Conservation (phyloP, 169 alveolate genomes). For the Babesia bovis region DNA sequence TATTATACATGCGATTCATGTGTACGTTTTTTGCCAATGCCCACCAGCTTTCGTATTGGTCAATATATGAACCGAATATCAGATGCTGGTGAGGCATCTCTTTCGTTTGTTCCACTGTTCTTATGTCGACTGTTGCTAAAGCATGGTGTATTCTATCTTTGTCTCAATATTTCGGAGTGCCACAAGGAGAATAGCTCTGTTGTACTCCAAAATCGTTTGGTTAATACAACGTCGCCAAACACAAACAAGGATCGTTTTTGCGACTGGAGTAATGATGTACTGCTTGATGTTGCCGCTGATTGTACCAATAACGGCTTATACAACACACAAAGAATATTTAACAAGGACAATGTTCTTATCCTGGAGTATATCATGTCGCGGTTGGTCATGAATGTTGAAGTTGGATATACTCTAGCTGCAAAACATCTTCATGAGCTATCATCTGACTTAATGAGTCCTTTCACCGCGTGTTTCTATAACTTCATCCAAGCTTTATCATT, state of each 20-base stretch:
- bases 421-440: constrained; percentile 21
- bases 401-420: not conserved
- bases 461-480: constrained; percentile 22
- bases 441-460: constrained; percentile 19
- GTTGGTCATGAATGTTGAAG: constrained; percentile 30
- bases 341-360: constrained; percentile 20
- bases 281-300: constrained; percentile 11
- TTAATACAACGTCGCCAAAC: not conserved
- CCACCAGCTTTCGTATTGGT: not conserved
- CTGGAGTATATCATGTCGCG: constrained; percentile 27
- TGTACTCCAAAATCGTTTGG: not conserved
- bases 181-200: not conserved
- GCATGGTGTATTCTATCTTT: constrained; percentile 50
- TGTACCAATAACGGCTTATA: not conserved
- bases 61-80: not conserved
- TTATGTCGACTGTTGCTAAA: constrained; percentile 48
- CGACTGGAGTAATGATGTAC: constrained; percentile 26
- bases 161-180: constrained; percentile 17
- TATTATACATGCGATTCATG: constrained; percentile 23
- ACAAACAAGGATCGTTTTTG: constrained; percentile 3
- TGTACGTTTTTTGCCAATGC: not conserved
- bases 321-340: constrained; percentile 15
- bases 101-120: constrained; percentile 38
- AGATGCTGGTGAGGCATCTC: not conserved
- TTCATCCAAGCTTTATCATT: constrained; percentile 48